Evolutionary conservation across 1,139 yeast genomes (phyloP).

Genomic region (Kodamaea ohmeri): DNA sequence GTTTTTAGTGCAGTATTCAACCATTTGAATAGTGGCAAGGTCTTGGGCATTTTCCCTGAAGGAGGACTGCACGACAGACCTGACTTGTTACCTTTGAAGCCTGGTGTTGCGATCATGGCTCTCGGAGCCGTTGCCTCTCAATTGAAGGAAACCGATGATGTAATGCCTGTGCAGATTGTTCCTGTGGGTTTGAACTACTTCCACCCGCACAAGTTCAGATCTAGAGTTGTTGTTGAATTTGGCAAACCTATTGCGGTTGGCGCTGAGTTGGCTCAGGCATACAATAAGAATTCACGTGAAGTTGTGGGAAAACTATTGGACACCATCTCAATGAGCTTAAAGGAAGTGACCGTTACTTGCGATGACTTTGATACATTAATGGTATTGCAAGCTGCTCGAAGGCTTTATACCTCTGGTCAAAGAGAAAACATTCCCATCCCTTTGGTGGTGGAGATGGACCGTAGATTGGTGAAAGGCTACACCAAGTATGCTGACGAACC

Average conservation of each 20-base stretch:
- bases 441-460: conserved; percentile 82
- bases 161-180: conserved; percentile 62
- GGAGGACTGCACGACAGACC: conserved; percentile 95
- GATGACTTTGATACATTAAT: conserved; percentile 90
- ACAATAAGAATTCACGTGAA: conserved; percentile 19
- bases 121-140: conserved; percentile 65
- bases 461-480: conserved; percentile 80
- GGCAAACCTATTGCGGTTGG: conserved; percentile 83
- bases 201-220: conserved; percentile 91
- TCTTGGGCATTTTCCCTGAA: conserved; percentile 71
- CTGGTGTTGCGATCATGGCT: conserved; percentile 98
- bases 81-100: conserved; percentile 84
- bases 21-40: conserved; percentile 54
- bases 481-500: conserved; percentile 71
- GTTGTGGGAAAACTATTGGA: conserved; percentile 53
- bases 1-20: conserved; percentile 64
- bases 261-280: conserved; percentile 30
- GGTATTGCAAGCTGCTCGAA: conserved; percentile 89
- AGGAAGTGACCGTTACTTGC: conserved; percentile 88
- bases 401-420: conserved; percentile 53
- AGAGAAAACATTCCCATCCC: conserved; percentile 55
- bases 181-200: conserved; percentile 98
- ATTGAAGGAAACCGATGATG: conserved; percentile 10
- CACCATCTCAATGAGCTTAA: conserved; percentile 68
- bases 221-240: conserved; percentile 92